Evolutionary conservation across 306 rosid species (phyloP).

Genomic region (Fagus sylvatica): DNA sequence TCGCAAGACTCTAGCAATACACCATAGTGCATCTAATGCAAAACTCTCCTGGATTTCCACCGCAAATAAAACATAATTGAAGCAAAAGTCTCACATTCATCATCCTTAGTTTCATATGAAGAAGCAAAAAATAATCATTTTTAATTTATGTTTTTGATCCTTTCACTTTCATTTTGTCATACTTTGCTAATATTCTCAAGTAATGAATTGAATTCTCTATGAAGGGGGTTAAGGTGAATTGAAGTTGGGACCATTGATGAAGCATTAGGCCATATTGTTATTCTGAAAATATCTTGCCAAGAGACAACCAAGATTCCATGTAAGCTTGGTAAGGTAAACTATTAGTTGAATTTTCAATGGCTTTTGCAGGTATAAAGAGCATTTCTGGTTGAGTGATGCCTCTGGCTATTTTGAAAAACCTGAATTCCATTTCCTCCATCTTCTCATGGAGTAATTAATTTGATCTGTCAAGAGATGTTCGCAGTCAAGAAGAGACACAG

Average conservation of each 20-base stretch:
- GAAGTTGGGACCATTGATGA: background rate
- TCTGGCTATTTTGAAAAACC: background rate
- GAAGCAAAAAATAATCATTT: background rate
- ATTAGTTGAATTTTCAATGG: background rate
- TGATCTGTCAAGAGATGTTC: background rate
- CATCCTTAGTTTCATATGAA: background rate
- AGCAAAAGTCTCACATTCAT: background rate
- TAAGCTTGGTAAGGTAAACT: background rate
- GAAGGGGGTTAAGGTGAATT: background rate
- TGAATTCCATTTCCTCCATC: background rate
- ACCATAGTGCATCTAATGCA: no score
- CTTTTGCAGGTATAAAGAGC: background rate
- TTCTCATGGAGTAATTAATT: background rate
- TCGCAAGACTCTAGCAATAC: no score
- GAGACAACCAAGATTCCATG: background rate
- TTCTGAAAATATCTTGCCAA: background rate
- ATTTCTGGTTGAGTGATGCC: background rate
- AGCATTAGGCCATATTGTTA: background rate
- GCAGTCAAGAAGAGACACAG: background rate
- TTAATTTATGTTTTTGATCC: background rate
- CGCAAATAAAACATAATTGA: background rate
- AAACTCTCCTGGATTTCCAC: no score
- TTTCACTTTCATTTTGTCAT: background rate
- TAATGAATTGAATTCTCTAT: background rate
- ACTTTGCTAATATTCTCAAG: background rate